phyloP scores from a whole-genome alignment of 305 asterid genomes.

The Salvia sclarea region DNA sequence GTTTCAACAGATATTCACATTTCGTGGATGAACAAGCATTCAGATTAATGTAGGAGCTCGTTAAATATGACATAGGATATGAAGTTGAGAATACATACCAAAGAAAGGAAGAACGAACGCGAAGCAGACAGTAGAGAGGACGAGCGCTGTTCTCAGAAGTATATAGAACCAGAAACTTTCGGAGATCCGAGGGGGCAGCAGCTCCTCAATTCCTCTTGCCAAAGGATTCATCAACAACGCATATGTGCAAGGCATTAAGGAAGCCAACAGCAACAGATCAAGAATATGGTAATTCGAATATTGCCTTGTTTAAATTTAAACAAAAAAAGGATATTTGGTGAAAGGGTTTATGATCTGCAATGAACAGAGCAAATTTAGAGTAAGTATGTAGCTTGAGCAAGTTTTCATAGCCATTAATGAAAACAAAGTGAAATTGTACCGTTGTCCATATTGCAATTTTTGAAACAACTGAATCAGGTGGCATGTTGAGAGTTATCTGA shows the following conservation, averaged over 20 bases:
- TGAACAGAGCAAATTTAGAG: not conserved
- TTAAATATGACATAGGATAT: not conserved
- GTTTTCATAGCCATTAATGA: not conserved
- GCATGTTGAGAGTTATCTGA: conserved; percentile 55
- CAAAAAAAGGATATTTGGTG: conserved; percentile 41
- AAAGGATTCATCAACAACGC: conserved; percentile 65
- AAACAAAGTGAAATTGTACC: conserved; percentile 21
- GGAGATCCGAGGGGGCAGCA: conserved; percentile 46
- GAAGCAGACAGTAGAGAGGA: conserved; percentile 51
- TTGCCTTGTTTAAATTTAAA: not conserved
- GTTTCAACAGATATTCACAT: too few species aligned
- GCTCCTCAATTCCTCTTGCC: conserved; percentile 56
- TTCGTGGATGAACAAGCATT: too few species aligned
- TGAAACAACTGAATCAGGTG: conserved; percentile 36
- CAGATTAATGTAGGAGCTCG: too few species aligned
- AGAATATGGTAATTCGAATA: not conserved
- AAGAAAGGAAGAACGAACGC: conserved; percentile 62
- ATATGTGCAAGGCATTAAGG: conserved; percentile 46
- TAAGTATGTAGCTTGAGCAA: conserved; percentile 2
- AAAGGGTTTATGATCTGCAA: conserved; percentile 46
- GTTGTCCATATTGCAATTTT: conserved; percentile 55
- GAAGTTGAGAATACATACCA: conserved; percentile 37
- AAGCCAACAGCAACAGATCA: not conserved
- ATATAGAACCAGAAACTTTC: conserved; percentile 46
- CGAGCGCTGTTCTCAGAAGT: conserved; percentile 52